phyloP scores from a whole-genome alignment of 2,329 filamentous ascomycete species.

The Juglanconis sp. region DNA sequence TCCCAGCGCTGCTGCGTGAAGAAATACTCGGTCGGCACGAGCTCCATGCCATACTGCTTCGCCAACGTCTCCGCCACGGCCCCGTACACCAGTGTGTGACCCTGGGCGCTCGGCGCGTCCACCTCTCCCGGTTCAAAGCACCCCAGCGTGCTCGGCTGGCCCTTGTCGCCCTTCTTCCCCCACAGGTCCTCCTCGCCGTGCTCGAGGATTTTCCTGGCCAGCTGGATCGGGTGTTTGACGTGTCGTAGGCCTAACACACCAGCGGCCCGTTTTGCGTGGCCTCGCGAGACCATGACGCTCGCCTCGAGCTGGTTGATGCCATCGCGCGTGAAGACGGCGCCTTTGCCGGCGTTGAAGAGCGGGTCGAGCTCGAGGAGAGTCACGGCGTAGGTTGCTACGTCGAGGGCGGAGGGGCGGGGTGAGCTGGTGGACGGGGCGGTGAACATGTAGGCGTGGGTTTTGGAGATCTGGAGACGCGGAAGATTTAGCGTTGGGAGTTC shows the following conservation, averaged over 20 bases:
- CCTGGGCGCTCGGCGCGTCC: slow-evolving; percentile 56
- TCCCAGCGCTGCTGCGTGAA: slow-evolving; percentile 73
- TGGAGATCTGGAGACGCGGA: slow-evolving; percentile 35
- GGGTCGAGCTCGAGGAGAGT: slow-evolving; percentile 72
- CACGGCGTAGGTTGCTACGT: slow-evolving; percentile 73
- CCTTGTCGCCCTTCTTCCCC: slow-evolving; percentile 17
- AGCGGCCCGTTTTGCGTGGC: slow-evolving; percentile 70
- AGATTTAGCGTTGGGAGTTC: neutral
- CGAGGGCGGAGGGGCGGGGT: slow-evolving; percentile 57
- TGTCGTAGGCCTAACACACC: slow-evolving; percentile 70
- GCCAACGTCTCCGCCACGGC: slow-evolving; percentile 68
- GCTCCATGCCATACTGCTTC: slow-evolving; percentile 63
- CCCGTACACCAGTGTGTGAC: slow-evolving; percentile 69
- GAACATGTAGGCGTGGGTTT: slow-evolving; percentile 45
- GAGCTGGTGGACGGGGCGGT: slow-evolving; percentile 24
- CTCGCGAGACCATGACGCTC: slow-evolving; percentile 77
- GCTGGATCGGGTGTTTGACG: slow-evolving; percentile 75
- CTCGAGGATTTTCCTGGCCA: slow-evolving; percentile 70
- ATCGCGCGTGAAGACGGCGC: slow-evolving; percentile 81
- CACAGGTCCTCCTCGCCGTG: slow-evolving; percentile 61
- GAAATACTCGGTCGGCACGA: slow-evolving; percentile 69
- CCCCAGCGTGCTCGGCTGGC: slow-evolving; percentile 24
- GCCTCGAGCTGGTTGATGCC: slow-evolving; percentile 85
- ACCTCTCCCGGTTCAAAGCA: slow-evolving; percentile 20
- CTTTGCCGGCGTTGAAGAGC: slow-evolving; percentile 80